Evolutionary conservation across 164 flowering plant genomes (phyloP).

Genomic region (Hamamelis virginiana): DNA sequence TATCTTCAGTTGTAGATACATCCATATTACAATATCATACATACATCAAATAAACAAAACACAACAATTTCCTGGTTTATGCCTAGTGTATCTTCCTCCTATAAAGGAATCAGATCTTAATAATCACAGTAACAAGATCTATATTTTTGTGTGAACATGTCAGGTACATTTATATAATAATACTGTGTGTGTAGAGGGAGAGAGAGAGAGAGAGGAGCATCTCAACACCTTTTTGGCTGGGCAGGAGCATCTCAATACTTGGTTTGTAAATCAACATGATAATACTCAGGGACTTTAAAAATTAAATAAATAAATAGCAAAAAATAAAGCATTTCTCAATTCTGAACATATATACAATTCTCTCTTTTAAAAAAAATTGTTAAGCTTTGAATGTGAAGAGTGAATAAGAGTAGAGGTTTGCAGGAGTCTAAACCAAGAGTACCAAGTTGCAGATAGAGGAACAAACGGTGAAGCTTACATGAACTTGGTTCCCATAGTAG

Average conservation of each 20-base stretch:
- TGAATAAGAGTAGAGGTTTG: not conserved
- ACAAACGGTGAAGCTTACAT: slow-evolving; percentile 43
- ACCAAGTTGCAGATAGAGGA: not conserved
- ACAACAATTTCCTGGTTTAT: not conserved
- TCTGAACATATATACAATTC: not conserved
- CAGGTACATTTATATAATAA: not conserved
- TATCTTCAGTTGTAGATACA: not conserved
- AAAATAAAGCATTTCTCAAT: too few species aligned
- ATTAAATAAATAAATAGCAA: too few species aligned
- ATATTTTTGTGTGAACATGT: not conserved
- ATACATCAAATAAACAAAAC: not conserved
- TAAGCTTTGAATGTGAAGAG: too few species aligned
- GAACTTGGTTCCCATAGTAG: slow-evolving; percentile 75
- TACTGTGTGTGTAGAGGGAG: too few species aligned
- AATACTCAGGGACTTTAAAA: too few species aligned
- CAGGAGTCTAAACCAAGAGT: not conserved
- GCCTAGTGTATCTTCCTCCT: not conserved
- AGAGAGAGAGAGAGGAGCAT: not conserved
- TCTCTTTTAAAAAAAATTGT: too few species aligned
- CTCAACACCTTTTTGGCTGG: too few species aligned
- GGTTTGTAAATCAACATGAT: not conserved
- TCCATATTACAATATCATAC: not conserved
- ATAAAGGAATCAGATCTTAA: not conserved
- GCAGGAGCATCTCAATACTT: not conserved
- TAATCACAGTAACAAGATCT: not conserved